Conservation (phyloP, 2,329 filamentous ascomycete genomes). For the Pseudogymnoascus sp. region DNA sequence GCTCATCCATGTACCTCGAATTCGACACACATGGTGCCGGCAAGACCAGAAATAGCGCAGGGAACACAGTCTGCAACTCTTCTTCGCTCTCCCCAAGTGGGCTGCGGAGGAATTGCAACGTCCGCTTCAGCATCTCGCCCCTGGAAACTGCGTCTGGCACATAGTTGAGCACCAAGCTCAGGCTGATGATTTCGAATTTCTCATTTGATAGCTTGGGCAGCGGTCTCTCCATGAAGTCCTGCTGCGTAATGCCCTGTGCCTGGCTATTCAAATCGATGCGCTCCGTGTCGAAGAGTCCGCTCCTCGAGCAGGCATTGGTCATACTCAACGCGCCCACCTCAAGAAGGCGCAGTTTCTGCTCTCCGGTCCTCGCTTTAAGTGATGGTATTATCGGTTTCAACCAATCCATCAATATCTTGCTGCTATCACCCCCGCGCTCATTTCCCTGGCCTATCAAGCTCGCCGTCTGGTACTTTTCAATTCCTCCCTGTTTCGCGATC, state of each 20-base stretch:
- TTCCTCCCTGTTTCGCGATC: conserved; percentile 52
- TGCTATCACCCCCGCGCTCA: conserved; percentile 63
- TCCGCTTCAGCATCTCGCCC: conserved; percentile 80
- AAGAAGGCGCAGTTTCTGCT: conserved; percentile 55
- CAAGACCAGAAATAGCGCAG: conserved; percentile 79
- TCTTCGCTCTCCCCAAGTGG: conserved; percentile 18
- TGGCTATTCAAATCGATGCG: conserved; percentile 91
- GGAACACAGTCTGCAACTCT: conserved; percentile 40
- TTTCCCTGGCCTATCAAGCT: conserved; percentile 62
- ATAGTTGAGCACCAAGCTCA: conserved; percentile 91
- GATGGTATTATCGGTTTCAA: conserved; percentile 35
- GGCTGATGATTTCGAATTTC: conserved; percentile 80
- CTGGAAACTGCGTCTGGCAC: conserved; percentile 69
- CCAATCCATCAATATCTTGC: conserved; percentile 58
- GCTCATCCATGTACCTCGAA: conserved; percentile 78
- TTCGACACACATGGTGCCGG: conserved; percentile 84
- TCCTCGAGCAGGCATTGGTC: conserved; percentile 74
- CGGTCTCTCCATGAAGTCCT: conserved; percentile 90
- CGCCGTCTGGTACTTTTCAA: conserved; percentile 59
- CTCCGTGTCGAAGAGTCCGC: conserved; percentile 63
- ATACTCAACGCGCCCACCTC: conserved; percentile 86
- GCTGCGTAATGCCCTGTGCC: conserved; percentile 70
- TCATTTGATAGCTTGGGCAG: conserved; percentile 56
- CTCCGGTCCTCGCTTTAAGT: conserved; percentile 20
- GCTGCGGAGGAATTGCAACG: conserved; percentile 59